A percentile compares a stretch with the other conserved stretches of the same genome.
phyloP scores from a whole-genome alignment of 1,139 yeast species.

The Candida albicans region DNA sequence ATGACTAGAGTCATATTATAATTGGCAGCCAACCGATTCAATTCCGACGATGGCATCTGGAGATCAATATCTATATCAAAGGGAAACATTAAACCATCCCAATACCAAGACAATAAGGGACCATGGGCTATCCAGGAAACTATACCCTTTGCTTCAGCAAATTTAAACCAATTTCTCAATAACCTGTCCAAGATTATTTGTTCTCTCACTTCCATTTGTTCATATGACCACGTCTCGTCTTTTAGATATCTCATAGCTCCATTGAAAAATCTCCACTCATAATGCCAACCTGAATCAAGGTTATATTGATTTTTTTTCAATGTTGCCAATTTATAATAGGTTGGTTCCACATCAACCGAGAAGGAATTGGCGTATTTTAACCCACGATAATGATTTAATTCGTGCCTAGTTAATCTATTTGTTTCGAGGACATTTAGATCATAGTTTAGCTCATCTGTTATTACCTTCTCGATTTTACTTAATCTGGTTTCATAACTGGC shows the following conservation, averaged over 20 bases:
- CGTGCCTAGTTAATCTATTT: slow-evolving; percentile 20
- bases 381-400: slow-evolving; percentile 26
- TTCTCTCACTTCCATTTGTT: slow-evolving; percentile 30
- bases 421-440: slow-evolving; percentile 15
- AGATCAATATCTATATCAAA: slow-evolving; percentile 39
- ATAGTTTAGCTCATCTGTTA: slow-evolving; percentile 28
- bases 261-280: slow-evolving; percentile 40
- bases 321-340: slow-evolving; percentile 39
- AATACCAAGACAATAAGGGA: slow-evolving; percentile 43
- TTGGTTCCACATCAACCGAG: slow-evolving; percentile 21
- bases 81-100: slow-evolving; percentile 40
- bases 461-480: slow-evolving; percentile 18
- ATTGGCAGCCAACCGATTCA: slow-evolving; percentile 28
- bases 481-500: slow-evolving; percentile 28
- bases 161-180: slow-evolving; percentile 35
- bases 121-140: slow-evolving; percentile 56
- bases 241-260: slow-evolving; percentile 27
- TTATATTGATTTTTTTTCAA: slow-evolving; percentile 25
- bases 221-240: slow-evolving; percentile 22
- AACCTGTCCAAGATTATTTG: slow-evolving; percentile 33
- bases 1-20: slow-evolving; percentile 40
- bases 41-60: slow-evolving; percentile 38
- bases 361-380: slow-evolving; percentile 21
- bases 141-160: slow-evolving; percentile 36
- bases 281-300: slow-evolving; percentile 40